phyloP scores from a whole-genome alignment of 176 grass and related monocot species.

The Carex cristatella region DNA sequence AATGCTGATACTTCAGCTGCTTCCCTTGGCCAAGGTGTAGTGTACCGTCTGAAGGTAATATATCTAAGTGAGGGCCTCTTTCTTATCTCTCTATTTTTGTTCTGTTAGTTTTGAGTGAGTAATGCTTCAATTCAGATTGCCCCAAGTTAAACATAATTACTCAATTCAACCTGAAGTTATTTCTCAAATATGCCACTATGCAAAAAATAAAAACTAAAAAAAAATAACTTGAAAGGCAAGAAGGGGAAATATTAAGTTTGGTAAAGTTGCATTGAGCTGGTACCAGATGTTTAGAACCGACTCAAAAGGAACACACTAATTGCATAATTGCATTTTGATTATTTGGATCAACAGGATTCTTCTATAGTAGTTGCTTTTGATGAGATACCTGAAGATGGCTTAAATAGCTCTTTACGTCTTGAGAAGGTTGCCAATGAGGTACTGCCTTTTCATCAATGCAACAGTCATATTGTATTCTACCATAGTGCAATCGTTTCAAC shows the following conservation, averaged over 20 bases:
- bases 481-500: no score
- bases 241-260: no score
- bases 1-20: conserved; percentile 63
- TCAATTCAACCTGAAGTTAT: no score
- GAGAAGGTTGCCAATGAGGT: conserved; percentile 99
- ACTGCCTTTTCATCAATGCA: conserved; percentile 5
- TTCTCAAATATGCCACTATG: no score
- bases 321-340: conserved; percentile 7
- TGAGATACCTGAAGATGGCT: conserved; percentile 95
- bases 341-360: conserved; percentile 64
- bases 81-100: background rate
- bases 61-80: background rate
- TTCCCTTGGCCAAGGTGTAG: conserved; percentile 84
- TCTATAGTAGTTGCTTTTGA: conserved; percentile 91
- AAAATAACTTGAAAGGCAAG: no score
- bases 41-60: conserved; percentile 93
- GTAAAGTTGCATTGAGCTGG: background rate
- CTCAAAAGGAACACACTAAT: background rate
- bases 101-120: background rate
- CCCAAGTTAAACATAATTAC: no score
- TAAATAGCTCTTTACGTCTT: conserved; percentile 84
- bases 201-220: no score
- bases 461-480: background rate
- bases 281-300: background rate
- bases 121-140: background rate